Base-by-base conservation (phyloP, 108 stramenopile genomes). In the Cyclotella cryptica region DNA sequence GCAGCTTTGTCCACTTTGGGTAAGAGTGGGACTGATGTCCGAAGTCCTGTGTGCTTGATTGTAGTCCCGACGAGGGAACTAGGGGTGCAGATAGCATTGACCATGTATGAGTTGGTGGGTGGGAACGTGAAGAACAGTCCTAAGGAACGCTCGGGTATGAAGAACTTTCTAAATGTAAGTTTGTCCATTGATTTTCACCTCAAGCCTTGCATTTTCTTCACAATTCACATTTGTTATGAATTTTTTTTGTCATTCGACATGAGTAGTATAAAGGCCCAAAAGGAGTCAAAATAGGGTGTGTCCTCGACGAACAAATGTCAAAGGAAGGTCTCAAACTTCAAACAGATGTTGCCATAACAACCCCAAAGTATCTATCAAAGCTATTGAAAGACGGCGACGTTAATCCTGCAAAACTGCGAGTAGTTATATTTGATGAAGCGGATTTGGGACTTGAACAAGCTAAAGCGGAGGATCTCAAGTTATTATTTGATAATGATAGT, bases 41-140 rank as follows among this genome's bases (percentile, higher is more conserved):
- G 84, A 55, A 81, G 72, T 70, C 94, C 94, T 1, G 69, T 96
- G 81, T 94, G 91, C 17, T 74, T 97, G 51, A 93, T 98, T 78
- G 92, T 98, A 9, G 96, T 97, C 24, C 97, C 98, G 15, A 94
- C 91, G 28, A 71, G 95, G 52, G 98, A 97, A 80, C 84, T 98
- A 43, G 98, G 96, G 15, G 82, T 96, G 51, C 98, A 98, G 84
- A 93, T 79, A 39, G 90, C 92, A 15, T 75, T 90, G 74, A 40
- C 87, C 4, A 45, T 93, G 46, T 93, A 88, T 67, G 77, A 90
- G 57, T 65, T 91, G 57, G 87, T 92, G 24, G 92, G 94, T 62
- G 94, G 94, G 39, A 89, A 78, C 28, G 78, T 84, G 21, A 89
- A 92, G 54, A 79, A 86, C 54, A 24, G 61, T 6, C 62, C 86